Evolutionary conservation across 139 green algal genomes (phyloP), one percentile per base, ranked within the genome.

Genomic region (Micromonas pusilla): DNA sequence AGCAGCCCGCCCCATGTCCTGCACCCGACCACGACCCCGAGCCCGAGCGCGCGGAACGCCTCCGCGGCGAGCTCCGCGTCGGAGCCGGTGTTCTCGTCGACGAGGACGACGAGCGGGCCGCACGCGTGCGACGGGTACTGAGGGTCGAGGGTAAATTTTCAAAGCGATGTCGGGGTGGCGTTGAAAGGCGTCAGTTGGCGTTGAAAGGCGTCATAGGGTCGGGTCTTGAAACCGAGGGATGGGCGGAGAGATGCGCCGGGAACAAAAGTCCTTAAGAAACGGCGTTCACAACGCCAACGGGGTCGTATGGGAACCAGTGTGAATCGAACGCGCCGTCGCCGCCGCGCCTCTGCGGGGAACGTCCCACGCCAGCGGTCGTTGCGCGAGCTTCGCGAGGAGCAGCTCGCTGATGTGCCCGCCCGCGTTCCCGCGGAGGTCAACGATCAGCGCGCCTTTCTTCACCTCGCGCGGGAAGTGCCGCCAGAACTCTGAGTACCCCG

Each of bases 341-440:
- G 63, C 9, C 63, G 63, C 9, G 6, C 63, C 63, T 9, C 63
- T 13, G 19, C 53, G 52, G 25, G 72, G 72, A 53, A 78, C 53
- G 25, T 80, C 75, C 52, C 28, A 74, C 16, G 52, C 75, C 21
- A 80, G 31, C 28, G 75, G 26, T 19, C 75, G 60, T 25, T 72
- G 62, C 37, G 75, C 37, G 1, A 80, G 30, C 34, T 73, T 72
- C 6, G 26, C 25, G 23, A 80, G 63, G 4, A 80, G 53, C 20
- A 80, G 34, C 63, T 73, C 75, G 36, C 62, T 74, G 62, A 80
- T 67, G 63, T 80, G 36, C 1, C 75, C 75, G n/a, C 75, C 75
- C 25, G 30, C 26, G 75, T 80, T 80, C 25, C 64, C 64, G 2
- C 75, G 28, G 2, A 80, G 63, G 31, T 80, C 75, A 9, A 80